Evolutionary conservation across 108 stramenopile species (phyloP), one percentile per base, ranked within the genome.

Genomic region (Skeletonema tropicum): DNA sequence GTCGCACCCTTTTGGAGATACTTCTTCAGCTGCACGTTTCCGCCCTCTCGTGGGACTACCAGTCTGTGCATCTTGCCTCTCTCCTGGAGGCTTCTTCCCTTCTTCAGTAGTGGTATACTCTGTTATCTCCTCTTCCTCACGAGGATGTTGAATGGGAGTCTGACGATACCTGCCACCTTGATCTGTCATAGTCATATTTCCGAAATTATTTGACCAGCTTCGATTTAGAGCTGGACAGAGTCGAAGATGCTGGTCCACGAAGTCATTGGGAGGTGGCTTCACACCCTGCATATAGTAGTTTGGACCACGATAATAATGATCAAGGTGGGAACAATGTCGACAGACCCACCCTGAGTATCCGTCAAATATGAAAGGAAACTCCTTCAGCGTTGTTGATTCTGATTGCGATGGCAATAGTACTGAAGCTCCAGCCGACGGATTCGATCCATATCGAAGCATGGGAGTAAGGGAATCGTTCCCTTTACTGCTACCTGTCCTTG

Each of bases 271-370:
- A 64, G 81, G 81, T 5, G 81, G 74, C 52, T 55, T 23, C 52
- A 10, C 52, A 55, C 52, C 52, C 59, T 82, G 71, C 75, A 74
- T 75, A 39, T 68, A 55, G 45, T 76, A 73, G 55, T 82, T 82
- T 52, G 23, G 59, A 25, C 81, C 81, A 30, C 81, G 81, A 45
- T 82, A 73, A 49, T 68, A 72, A 13, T 71, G 66, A 19, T 66
- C 63, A 8, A 82, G 39, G 61, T 82, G 81, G 1, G 31, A 59
- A 45, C 81, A 82, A 23, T 82, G 81, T 26, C 70, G 75, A 68
- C 81, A 82, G 3, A 82, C 60, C 81, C 81, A 82, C 5, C 74
- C 75, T 48, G 74, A 66, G 64, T 76, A 76, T 15, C 81, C 81
- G 25, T 82, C 81, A 29, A 63, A 82, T 71, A 62, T 67, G 46